Conservation (phyloP, 371 early-diverging fungal genomes). For the Mortierella polycephala region DNA sequence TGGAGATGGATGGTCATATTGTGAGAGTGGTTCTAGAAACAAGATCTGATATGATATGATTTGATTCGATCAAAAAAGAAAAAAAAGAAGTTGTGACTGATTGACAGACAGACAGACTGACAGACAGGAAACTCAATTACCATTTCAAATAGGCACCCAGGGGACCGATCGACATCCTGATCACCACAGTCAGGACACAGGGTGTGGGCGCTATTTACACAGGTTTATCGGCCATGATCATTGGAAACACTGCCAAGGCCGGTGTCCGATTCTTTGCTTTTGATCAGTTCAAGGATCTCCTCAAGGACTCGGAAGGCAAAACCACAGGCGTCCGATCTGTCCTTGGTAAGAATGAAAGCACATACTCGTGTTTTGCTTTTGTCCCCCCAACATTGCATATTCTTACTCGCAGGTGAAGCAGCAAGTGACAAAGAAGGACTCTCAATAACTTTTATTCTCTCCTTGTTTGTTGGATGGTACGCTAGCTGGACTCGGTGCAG, state of each 20-base stretch:
- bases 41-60: conserved; percentile 13
- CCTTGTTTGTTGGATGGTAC: too few species aligned
- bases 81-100: background rate
- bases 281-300: conserved; percentile 79
- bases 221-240: conserved; percentile 84
- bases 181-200: conserved; percentile 67
- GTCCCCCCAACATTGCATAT: too few species aligned
- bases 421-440: too few species aligned
- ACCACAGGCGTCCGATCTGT: conserved; percentile 72
- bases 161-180: conserved; percentile 84
- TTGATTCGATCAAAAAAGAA: background rate
- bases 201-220: conserved; percentile 82
- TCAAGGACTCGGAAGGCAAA: conserved; percentile 79
- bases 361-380: too few species aligned
- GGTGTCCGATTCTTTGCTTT: conserved; percentile 91
- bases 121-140: too few species aligned
- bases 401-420: too few species aligned
- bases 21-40: background rate
- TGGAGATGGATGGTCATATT: background rate
- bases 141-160: conserved; percentile 58
- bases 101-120: conserved; percentile 7
- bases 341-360: too few species aligned
- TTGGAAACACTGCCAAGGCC: conserved; percentile 91
- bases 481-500: conserved; percentile 91
- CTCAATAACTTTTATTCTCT: too few species aligned